Conservation (phyloP, 352 stramenopile genomes). For the Phytopythium litorale region DNA sequence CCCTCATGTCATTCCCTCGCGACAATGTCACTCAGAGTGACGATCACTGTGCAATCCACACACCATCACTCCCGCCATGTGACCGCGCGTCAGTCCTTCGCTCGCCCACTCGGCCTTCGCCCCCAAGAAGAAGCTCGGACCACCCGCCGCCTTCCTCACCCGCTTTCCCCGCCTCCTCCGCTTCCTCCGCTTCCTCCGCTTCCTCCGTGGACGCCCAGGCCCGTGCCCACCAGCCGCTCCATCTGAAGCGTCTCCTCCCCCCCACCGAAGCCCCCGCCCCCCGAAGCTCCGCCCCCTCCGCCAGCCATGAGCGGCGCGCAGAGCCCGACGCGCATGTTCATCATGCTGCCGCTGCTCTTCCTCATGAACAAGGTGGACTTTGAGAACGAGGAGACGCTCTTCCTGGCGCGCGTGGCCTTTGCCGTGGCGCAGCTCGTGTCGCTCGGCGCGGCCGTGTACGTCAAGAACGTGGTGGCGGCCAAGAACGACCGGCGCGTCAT, state of each 20-base stretch:
- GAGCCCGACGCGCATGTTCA: conserved; percentile 74
- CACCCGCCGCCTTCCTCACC: no score
- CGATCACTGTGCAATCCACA: no score
- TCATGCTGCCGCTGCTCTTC: conserved; percentile 85
- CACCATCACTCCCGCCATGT: no score
- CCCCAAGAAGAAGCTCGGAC: neutral
- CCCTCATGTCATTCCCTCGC: no score
- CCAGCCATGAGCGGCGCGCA: conserved; percentile 46
- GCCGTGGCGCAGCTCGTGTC: conserved; percentile 54
- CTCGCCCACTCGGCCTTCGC: neutral
- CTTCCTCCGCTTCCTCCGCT: no score
- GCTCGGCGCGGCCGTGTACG: conserved; percentile 62
- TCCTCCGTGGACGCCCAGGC: no score
- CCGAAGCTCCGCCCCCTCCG: no score
- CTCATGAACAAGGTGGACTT: conserved; percentile 86
- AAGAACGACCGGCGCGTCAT: conserved; percentile 83
- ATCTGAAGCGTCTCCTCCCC: no score
- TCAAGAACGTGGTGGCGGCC: conserved; percentile 65
- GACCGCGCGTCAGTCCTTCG: conserved; percentile 1
- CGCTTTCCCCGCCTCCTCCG: neutral
- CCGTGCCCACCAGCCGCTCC: no score
- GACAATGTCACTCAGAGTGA: no score
- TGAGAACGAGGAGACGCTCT: conserved; percentile 63
- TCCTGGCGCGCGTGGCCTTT: conserved; percentile 62
- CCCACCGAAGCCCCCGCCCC: no score